Conservation (phyloP, 305 asterid genomes). For the Solanum hybrid region DNA sequence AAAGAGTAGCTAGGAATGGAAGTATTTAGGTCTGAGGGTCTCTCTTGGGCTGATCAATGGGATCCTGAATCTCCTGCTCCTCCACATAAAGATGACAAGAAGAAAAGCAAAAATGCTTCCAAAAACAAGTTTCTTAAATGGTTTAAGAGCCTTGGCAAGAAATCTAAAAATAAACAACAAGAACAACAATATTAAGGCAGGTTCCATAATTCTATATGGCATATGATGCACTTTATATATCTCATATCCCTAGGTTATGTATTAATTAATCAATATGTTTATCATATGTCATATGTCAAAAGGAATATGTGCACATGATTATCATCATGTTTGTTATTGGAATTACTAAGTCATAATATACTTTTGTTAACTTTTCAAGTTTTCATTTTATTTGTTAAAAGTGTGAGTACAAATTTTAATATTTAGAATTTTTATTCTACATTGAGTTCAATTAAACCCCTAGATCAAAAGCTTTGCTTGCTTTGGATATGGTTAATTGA, state of each 20-base stretch:
- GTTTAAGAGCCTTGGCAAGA: slow-evolving; percentile 55
- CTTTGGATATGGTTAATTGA: background rate
- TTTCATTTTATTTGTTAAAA: background rate
- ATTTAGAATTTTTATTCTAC: background rate
- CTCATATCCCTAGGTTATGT: background rate
- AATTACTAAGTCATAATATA: background rate
- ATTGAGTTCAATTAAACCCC: background rate
- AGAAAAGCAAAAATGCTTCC: slow-evolving; percentile 23
- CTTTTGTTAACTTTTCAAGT: background rate
- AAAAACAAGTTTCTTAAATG: slow-evolving; percentile 40
- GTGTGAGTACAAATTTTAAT: background rate
- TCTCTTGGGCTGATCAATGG: slow-evolving; percentile 93
- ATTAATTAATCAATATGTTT: background rate
- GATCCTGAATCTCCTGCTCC: slow-evolving; percentile 59
- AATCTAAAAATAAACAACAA: slow-evolving; percentile 16
- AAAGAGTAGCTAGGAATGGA: slow-evolving; percentile 26
- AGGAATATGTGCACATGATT: background rate
- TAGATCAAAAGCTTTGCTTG: background rate
- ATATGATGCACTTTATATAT: background rate
- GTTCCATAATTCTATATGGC: background rate
- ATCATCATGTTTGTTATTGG: background rate
- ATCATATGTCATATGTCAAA: background rate
- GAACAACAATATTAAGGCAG: background rate
- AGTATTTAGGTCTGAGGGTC: slow-evolving; percentile 45
- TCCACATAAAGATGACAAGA: slow-evolving; percentile 20